Percentiles rank a stretch among this genome's conserved stretches.
phyloP scores from a whole-genome alignment of 2,329 filamentous ascomycete genomes.

The Sclerotinia glacialis region DNA sequence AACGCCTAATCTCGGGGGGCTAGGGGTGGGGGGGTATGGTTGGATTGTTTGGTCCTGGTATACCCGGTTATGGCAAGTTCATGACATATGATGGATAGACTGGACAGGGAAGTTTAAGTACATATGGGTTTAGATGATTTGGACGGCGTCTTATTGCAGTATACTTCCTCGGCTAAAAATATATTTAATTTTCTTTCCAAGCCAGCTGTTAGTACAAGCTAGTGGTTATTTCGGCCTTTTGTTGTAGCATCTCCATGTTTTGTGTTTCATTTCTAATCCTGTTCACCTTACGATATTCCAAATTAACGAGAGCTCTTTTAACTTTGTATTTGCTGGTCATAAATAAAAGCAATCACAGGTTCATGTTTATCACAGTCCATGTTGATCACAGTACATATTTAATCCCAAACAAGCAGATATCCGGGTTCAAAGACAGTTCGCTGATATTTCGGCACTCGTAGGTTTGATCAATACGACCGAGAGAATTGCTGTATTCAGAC shows the following conservation, averaged over 20 bases:
- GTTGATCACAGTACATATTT: too few species aligned
- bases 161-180: not conserved
- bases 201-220: not conserved
- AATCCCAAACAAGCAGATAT: too few species aligned
- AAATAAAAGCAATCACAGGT: too few species aligned
- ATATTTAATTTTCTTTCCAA: not conserved
- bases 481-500: too few species aligned
- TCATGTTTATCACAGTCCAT: too few species aligned
- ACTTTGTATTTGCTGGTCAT: too few species aligned
- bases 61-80: constrained; percentile 1
- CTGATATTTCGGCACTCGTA: too few species aligned
- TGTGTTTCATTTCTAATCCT: not conserved
- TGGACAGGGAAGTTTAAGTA: not conserved
- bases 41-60: not conserved
- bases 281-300: not conserved
- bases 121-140: not conserved
- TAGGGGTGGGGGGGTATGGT: not conserved
- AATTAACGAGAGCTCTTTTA: too few species aligned
- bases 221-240: not conserved
- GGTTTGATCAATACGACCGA: too few species aligned
- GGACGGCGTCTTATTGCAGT: not conserved
- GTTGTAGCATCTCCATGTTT: not conserved
- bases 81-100: not conserved
- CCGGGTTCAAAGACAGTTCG: too few species aligned
- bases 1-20: not conserved